Evolutionary conservation across 768 basidiomycete species (phyloP).

Genomic region (Naganishia vaughanmartiniae): DNA sequence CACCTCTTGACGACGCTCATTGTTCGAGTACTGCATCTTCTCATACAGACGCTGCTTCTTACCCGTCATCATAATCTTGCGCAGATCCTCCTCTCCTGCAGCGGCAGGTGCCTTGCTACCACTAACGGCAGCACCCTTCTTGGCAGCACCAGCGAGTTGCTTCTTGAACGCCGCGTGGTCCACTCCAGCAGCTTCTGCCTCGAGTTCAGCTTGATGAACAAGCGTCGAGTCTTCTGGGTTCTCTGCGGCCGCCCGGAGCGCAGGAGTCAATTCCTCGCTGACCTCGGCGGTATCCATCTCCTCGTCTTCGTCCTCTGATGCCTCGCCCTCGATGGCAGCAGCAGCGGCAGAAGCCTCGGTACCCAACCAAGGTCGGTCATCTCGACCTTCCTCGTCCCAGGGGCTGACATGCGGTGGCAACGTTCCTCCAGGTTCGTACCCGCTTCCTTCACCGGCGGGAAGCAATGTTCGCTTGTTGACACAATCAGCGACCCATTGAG

Average conservation of each 20-base stretch:
- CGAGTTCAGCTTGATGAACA: constrained; percentile 81
- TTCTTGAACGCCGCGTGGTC: constrained; percentile 77
- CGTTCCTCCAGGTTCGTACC: constrained; percentile 76
- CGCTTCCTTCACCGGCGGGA: constrained; percentile 62
- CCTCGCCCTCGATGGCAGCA: constrained; percentile 49
- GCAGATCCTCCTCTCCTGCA: constrained; percentile 74
- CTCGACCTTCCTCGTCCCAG: constrained; percentile 70
- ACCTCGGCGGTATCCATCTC: constrained; percentile 47
- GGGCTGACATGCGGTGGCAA: constrained; percentile 95
- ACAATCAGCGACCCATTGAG: constrained; percentile 97
- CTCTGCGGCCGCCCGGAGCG: constrained; percentile 52
- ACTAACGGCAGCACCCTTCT: constrained; percentile 43
- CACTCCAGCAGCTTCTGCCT: constrained; percentile 82
- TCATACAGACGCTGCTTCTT: constrained; percentile 90
- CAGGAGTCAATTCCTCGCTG: constrained; percentile 43
- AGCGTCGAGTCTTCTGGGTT: constrained; percentile 64
- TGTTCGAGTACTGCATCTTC: constrained; percentile 82
- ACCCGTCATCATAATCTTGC: constrained; percentile 97
- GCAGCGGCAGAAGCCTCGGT: constrained; percentile 62
- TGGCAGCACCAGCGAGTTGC: constrained; percentile 59
- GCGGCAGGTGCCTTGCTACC: constrained; percentile 32
- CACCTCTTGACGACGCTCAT: constrained; percentile 76
- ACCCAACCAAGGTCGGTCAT: constrained; percentile 49
- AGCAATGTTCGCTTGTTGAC: constrained; percentile 82
- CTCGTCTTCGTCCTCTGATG: constrained; percentile 51